Conservation (phyloP, 2,329 filamentous ascomycete species). For the Curvularia verruculosa region DNA sequence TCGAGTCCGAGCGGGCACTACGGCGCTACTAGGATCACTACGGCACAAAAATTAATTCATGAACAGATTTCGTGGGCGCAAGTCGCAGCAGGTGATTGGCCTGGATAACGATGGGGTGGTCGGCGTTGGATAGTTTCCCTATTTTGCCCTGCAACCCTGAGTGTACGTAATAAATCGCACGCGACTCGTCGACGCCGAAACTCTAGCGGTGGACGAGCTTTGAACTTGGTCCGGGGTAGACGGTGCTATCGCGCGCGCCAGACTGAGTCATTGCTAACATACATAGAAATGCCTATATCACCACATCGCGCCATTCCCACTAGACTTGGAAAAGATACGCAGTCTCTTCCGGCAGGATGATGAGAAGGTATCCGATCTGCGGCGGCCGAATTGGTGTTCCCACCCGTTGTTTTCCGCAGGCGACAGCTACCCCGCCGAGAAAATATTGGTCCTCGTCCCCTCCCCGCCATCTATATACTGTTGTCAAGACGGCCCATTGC, state of each 20-base stretch:
- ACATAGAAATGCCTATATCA: constrained; percentile 21
- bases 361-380: constrained; percentile 43
- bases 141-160: constrained; percentile 17
- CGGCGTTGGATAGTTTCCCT: constrained; percentile 7
- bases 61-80: neutral
- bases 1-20: neutral
- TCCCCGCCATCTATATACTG: constrained; percentile 28
- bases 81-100: constrained; percentile 1
- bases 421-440: constrained; percentile 41
- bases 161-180: constrained; percentile 29
- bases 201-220: constrained; percentile 32
- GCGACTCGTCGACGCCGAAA: constrained; percentile 21
- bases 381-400: constrained; percentile 34
- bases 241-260: constrained; percentile 13
- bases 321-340: constrained; percentile 36
- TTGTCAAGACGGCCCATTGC: constrained; percentile 16
- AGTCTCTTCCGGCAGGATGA: constrained; percentile 25
- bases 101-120: neutral
- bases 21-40: too few species aligned
- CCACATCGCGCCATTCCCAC: constrained; percentile 24
- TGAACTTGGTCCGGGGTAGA: constrained; percentile 18
- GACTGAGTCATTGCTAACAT: constrained; percentile 27
- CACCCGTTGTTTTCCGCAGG: constrained; percentile 38
- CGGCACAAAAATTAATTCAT: neutral
- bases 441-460: constrained; percentile 32